Base-by-base conservation (phyloP, 1,284 basidiomycete genomes). In the Takashimella tepidaria region DNA sequence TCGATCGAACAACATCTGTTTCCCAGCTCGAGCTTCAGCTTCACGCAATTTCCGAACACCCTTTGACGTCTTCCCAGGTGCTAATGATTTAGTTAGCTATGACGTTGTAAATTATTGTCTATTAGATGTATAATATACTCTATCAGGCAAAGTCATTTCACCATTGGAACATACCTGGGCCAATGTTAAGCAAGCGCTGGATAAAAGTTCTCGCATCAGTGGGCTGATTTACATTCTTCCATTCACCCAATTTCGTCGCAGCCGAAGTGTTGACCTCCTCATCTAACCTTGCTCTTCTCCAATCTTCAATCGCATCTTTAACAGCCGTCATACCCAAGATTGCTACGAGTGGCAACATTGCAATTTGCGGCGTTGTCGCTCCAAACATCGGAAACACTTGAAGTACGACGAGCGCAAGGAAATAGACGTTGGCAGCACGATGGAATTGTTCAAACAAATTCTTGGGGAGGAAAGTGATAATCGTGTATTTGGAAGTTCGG, bases 221-320 rank as follows among this genome's bases (percentile, higher is more conserved):
- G 0, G 88, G 88, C 64, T 88, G 86, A 70, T 98, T 97, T 45
- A 92, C 84, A 70, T 98, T 98, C 54, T 80, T 82, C 89, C 90
- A 95, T 57, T 86, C 83, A 6, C 84, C 87, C 10, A 98, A 83
- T 68, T 74, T 74, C 22, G 72, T 74, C 8, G 72, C 67, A 1
- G 72, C 70, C 10, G 67, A 68, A 42, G 69, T 72, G 55, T 74
- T 74, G 43, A 74, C 72, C 54, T 92, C 84, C 62, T 96, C 89
- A 70, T 98, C 93, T 45, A 95, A 80, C 3, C 77, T 71, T 4
- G 88, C 87, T 56, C 93, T 83, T 21, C 93, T 84, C 72, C 91
- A 93, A 76, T 98, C 93, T 77, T 98, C 95, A 52, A 97, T 79
- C 11, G 85, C 91, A 72, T 98, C 93, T 75, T 97, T 98, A 77